phyloP scores from a whole-genome alignment of 768 basidiomycete species.

The Termitomyces sp. region DNA sequence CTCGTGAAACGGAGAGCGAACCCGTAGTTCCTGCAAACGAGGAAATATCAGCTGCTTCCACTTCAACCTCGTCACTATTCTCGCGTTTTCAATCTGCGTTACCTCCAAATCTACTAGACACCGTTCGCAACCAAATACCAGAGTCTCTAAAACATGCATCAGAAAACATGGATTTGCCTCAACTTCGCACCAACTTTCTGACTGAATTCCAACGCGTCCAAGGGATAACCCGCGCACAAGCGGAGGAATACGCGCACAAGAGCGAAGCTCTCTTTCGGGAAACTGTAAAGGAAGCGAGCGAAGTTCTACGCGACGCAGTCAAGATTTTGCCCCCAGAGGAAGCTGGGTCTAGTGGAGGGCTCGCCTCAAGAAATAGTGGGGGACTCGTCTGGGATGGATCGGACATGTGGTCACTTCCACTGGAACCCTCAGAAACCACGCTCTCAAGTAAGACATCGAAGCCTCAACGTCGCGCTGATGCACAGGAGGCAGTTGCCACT shows the following conservation, averaged over 20 bases:
- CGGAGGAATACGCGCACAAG: constrained; percentile 83
- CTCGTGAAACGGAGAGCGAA: constrained; percentile 16
- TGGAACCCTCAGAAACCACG: constrained; percentile 27
- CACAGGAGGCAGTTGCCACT: constrained; percentile 59
- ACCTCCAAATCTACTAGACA: constrained; percentile 70
- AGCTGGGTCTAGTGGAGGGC: background rate
- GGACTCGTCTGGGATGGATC: constrained; percentile 79
- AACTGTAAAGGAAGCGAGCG: constrained; percentile 78
- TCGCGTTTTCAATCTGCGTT: constrained; percentile 71
- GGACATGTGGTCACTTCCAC: constrained; percentile 81
- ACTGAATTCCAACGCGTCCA: constrained; percentile 73
- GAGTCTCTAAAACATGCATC: constrained; percentile 63
- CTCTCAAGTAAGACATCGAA: constrained; percentile 2
- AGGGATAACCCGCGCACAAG: constrained; percentile 70
- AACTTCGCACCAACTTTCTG: constrained; percentile 62
- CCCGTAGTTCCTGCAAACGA: constrained; percentile 12
- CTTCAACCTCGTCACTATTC: constrained; percentile 44
- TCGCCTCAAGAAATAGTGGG: constrained; percentile 15
- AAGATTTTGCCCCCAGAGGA: constrained; percentile 88
- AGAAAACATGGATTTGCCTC: constrained; percentile 64
- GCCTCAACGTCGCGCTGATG: constrained; percentile 28
- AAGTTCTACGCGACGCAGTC: constrained; percentile 83
- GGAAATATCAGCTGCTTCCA: constrained; percentile 16
- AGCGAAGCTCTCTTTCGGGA: constrained; percentile 64
- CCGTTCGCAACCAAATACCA: constrained; percentile 67